Evolutionary conservation across 2,329 filamentous ascomycete genomes (phyloP), one percentile per base, ranked within the genome.

Genomic region (Aspergillus fumigatiaffinis): DNA sequence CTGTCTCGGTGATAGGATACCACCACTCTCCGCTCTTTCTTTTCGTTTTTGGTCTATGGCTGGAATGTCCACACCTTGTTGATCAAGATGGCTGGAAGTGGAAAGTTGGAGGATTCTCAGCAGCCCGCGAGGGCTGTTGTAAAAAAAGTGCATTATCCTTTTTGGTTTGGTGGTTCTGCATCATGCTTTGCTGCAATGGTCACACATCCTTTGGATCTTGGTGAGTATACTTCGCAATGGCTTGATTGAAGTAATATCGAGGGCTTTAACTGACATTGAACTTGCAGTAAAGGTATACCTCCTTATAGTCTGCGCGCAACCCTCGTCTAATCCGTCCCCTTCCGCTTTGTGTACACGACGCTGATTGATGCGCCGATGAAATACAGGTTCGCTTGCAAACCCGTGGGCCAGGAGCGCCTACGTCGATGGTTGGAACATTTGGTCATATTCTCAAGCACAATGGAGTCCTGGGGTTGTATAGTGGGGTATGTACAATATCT

Each of bases 91-190:
- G 68, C 69, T 63, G 69, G 68, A 63, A 69, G 64, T 51, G 68
- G 65, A 55, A 73, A 71, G 60, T 57, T 71, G 61, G 59, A 71
- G 60, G 62, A 71, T 56, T 58, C 69, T 51, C 64, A 63, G 41
- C 64, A 63, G 44, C 59, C 65, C 42, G 60, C 56, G 28, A 61
- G 56, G 52, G 59, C 63, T 48, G 66, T 68, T 54, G 60, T 65
- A 53, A 70, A 70, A 60, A 71, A 74, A 66, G 67, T 79, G 51
- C 78, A 77, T 67, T 93, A 93, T 77, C 90, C 90, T 9, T 93
- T 93, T 76, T 97, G 93, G 94, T 97, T 99, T 74, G 94, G 94
- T 62, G 94, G 94, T 55, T 96, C 91, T 72, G 92, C 93, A 52
- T 94, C 90, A 71, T 95, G 91, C 72, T 88, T 94, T 80, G 93